Evolutionary conservation across 2,329 filamentous ascomycete genomes (phyloP).

Genomic region (Cladobotryum protrusum): DNA sequence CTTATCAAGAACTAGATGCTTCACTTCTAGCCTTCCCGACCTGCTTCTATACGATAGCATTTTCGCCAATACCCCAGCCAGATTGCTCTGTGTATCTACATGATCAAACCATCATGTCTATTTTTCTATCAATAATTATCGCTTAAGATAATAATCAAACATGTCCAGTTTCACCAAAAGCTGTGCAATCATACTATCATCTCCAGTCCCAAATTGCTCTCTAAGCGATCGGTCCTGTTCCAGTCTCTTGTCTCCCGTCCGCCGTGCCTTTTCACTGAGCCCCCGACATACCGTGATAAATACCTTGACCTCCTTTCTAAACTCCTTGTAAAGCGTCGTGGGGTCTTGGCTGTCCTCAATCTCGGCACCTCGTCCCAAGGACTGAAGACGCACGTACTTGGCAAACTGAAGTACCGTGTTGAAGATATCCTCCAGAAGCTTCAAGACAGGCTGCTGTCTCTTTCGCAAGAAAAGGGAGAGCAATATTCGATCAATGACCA

Average conservation of each 20-base stretch:
- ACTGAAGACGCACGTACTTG: conserved; percentile 38
- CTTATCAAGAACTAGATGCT: too few relatives aligned
- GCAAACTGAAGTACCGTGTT: conserved; percentile 65
- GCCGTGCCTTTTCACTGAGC: conserved; percentile 56
- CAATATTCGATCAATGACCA: conserved; percentile 68
- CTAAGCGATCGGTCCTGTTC: conserved; percentile 28
- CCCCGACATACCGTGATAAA: conserved; percentile 69
- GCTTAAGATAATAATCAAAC: conserved; percentile 54
- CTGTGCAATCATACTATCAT: conserved; percentile 59
- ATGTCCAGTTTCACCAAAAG: conserved; percentile 66
- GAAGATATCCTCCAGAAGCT: conserved; percentile 72
- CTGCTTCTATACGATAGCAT: too few relatives aligned
- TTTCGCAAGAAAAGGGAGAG: conserved; percentile 67
- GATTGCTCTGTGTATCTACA: neutral
- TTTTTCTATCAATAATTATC: neutral
- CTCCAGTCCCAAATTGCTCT: conserved; percentile 28
- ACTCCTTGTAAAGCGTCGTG: conserved; percentile 52
- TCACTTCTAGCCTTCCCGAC: too few relatives aligned
- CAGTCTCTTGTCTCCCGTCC: conserved; percentile 26
- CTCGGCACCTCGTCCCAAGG: conserved; percentile 23
- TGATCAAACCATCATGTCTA: neutral
- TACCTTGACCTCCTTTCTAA: conserved; percentile 65
- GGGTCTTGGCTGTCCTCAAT: conserved; percentile 16
- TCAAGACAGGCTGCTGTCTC: conserved; percentile 65
- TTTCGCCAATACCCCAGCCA: too few relatives aligned